These are phyloP conservation scores for Penicillium tannophilum DNA, from an alignment of 495 filamentous ascomycete species.

Conservation along the genomic window DNA sequence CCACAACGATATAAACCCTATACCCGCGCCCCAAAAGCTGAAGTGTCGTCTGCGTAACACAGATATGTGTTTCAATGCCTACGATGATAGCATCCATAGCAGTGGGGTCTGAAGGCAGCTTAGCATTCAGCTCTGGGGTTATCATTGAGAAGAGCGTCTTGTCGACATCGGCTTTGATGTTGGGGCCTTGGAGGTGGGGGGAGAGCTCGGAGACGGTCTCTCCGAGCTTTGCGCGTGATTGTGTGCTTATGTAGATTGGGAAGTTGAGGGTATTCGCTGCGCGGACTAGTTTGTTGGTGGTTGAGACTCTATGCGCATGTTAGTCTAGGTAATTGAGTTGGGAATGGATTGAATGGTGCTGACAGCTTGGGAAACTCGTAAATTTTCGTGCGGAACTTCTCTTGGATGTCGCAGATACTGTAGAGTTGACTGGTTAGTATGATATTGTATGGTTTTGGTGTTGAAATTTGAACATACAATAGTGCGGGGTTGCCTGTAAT, in stretches of 20 bases:
- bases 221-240: constrained; percentile 75
- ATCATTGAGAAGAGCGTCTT: constrained; percentile 93
- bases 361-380: constrained; percentile 82
- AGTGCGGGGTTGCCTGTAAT: constrained; percentile 64
- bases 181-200: constrained; percentile 36
- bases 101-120: constrained; percentile 29
- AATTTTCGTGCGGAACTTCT: constrained; percentile 83
- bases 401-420: constrained; percentile 95
- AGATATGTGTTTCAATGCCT: constrained; percentile 94
- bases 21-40: constrained; percentile 76
- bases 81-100: constrained; percentile 51
- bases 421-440: constrained; percentile 9
- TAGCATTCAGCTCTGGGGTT: constrained; percentile 44
- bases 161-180: constrained; percentile 63
- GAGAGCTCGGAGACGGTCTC: constrained; percentile 71
- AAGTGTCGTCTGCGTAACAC: constrained; percentile 87
- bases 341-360: no score
- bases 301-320: constrained; percentile 29
- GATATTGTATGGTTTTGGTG: not conserved
- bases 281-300: constrained; percentile 44
- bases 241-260: constrained; percentile 83
- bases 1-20: constrained; percentile 84
- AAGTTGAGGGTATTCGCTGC: constrained; percentile 65
- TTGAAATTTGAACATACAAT: constrained; percentile 53
- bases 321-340: no score